Evolutionary conservation across 192 early-diverging fungal genomes (phyloP), one percentile per base, ranked within the genome.

Genomic region (Coemansia sp.): DNA sequence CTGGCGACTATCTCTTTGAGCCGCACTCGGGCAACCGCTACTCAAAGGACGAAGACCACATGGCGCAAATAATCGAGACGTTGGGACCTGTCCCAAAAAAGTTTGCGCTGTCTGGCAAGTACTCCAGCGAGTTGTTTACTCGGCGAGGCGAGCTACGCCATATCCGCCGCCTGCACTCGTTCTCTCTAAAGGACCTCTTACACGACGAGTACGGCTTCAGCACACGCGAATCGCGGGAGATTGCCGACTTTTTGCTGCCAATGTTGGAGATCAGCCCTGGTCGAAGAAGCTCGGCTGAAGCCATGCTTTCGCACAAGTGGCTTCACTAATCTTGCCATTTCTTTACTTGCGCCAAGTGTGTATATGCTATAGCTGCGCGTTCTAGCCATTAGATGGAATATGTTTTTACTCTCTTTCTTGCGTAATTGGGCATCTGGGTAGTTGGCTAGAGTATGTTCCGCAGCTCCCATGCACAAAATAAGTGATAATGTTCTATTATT

Each of bases 61-160:
- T 99, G 60, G 97, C 97, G 0, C 97, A 96, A 80, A 98, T 99
- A 62, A 90, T 94, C 31, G 97, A 99, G 76, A 87, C 96, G 15
- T 72, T 99, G 27, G 97, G 95, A n/a, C 84, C 84, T 4, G 92
- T 97, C 72, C 91, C 92, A 0, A 91, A 87, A 72, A 82, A 86
- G 42, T 81, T 99, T 68, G 90, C 94, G 0, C 80, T 92, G 42
- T 88, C 85, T 3, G 97, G 97, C 17, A 93, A 92, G 78, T 94
- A 91, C 69, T 91, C 90, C 21, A 79, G 74, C 37, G 93, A 95
- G 65, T 85, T 94, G 64, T 99, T 99, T 75, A 96, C 95, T 73
- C 87, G 93, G 17, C 86, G 88, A 66, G 95, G 94, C 10, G 90
- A 96, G 67, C 85, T 99, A 55, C 88, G 94, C 27, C 90, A 95